A percentile compares a stretch with the other conserved stretches of the same genome.
Conservation (phyloP, 2,329 filamentous ascomycete species). For the Aspergillus intermedius region DNA sequence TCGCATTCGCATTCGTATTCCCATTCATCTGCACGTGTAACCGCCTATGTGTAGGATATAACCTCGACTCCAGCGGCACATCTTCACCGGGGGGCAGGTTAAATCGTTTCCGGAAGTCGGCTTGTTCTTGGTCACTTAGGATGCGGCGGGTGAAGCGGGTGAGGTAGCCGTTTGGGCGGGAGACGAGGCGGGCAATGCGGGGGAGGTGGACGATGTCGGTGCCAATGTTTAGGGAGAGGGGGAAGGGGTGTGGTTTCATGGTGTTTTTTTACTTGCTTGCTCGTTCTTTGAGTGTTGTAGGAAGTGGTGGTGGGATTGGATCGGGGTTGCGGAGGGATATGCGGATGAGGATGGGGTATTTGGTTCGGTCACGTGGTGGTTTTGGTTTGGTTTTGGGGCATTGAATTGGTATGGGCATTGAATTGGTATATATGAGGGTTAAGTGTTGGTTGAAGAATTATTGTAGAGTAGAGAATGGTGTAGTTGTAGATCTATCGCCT, state of each 20-base stretch:
- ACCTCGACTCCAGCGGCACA: not conserved
- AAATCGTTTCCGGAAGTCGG: conserved; percentile 32
- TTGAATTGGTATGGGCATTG: too few species aligned
- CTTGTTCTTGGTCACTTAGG: conserved; percentile 34
- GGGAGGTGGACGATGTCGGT: conserved; percentile 70
- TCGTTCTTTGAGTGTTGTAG: conserved; percentile 15
- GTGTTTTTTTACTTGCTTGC: not conserved
- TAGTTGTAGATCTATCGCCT: too few species aligned
- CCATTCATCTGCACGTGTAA: not conserved
- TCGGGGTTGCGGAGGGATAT: too few species aligned
- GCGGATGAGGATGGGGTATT: too few species aligned
- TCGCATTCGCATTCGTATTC: not conserved
- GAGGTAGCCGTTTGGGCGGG: conserved; percentile 33
- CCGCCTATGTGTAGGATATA: not conserved
- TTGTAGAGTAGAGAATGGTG: too few species aligned
- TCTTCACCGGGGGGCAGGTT: conserved; percentile 5
- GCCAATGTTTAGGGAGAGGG: conserved; percentile 62
- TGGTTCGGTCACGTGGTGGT: too few species aligned
- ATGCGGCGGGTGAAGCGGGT: conserved; percentile 36
- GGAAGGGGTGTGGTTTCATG: conserved; percentile 42
- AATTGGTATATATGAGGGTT: too few species aligned
- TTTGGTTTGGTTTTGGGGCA: too few species aligned
- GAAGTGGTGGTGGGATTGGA: too few species aligned
- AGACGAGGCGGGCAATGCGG: conserved; percentile 58
- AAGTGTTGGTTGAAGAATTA: too few species aligned